A percentile compares a stretch with the other conserved stretches of the same genome.
Evolutionary conservation across 2,329 filamentous ascomycete genomes (phyloP).

Genomic region (Aspergillus fischeri): DNA sequence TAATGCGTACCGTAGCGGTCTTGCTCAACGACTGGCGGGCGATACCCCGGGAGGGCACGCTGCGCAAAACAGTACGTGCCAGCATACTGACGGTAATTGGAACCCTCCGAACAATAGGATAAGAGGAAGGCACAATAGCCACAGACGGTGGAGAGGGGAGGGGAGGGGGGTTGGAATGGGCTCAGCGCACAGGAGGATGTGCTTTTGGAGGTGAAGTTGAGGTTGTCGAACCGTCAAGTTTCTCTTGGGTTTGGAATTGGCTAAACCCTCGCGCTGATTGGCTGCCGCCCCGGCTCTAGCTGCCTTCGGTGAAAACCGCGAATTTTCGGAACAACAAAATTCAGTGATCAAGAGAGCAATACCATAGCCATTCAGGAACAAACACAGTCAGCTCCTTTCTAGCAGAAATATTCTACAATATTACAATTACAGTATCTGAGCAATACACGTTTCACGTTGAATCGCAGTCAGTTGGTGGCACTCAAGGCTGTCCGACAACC

Average conservation of each 20-base stretch:
- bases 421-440: neutral
- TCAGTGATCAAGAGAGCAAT: slow-evolving; percentile 3
- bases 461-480: neutral
- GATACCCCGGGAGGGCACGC: slow-evolving; percentile 78
- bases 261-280: slow-evolving; percentile 38
- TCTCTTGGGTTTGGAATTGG: slow-evolving; percentile 33
- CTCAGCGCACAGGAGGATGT: slow-evolving; percentile 29
- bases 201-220: slow-evolving; percentile 32
- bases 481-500: neutral
- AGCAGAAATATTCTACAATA: neutral
- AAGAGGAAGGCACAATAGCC: slow-evolving; percentile 30
- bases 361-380: neutral
- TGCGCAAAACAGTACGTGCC: slow-evolving; percentile 85
- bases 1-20: slow-evolving; percentile 69
- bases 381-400: neutral
- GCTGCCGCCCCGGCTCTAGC: slow-evolving; percentile 21
- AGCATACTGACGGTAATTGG: slow-evolving; percentile 65
- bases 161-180: slow-evolving; percentile 22
- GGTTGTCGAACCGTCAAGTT: slow-evolving; percentile 34
- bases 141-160: slow-evolving; percentile 26
- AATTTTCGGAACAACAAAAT: slow-evolving; percentile 30
- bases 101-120: slow-evolving; percentile 34
- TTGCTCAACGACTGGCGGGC: slow-evolving; percentile 69
- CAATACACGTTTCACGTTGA: neutral
- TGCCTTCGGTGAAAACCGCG: slow-evolving; percentile 36